These are phyloP conservation scores for Tuber microsphaerosporum DNA, from an alignment of 495 filamentous ascomycete species.

Conservation along the genomic window DNA sequence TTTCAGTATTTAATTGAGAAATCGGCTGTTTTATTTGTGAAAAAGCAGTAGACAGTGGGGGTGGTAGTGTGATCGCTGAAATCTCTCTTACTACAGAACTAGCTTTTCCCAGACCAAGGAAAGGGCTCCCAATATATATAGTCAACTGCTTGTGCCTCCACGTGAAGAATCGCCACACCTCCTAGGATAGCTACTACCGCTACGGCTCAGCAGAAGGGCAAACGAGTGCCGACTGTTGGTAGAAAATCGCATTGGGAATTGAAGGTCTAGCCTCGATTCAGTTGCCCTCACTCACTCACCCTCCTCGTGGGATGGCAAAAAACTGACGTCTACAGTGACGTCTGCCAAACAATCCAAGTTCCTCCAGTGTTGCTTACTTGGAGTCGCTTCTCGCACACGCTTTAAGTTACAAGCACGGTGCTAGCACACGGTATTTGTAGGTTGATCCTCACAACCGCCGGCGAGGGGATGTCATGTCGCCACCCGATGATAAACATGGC, in stretches of 20 bases:
- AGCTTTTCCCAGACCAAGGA: not conserved
- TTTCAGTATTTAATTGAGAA: constrained; percentile 1
- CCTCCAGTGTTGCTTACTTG: not conserved
- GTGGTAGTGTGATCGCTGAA: not conserved
- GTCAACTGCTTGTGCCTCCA: not conserved
- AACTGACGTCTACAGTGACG: not conserved
- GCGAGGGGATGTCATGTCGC: not conserved
- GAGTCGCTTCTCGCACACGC: not conserved
- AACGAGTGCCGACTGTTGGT: not conserved
- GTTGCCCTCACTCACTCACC: not conserved
- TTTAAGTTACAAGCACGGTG: not conserved
- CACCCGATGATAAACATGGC: not conserved
- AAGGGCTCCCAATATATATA: not conserved
- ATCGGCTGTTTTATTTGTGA: constrained; percentile 3
- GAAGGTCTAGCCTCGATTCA: not conserved
- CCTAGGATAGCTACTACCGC: not conserved
- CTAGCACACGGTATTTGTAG: not conserved
- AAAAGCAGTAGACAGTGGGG: not conserved
- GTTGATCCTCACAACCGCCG: not conserved
- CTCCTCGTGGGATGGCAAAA: not conserved
- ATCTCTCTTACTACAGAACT: not conserved
- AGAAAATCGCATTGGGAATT: not conserved
- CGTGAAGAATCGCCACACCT: not conserved
- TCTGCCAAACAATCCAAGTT: not conserved
- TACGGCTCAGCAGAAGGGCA: not conserved